Evolutionary conservation across 371 early-diverging fungal genomes (phyloP).

Genomic region (Mucor mucedo): DNA sequence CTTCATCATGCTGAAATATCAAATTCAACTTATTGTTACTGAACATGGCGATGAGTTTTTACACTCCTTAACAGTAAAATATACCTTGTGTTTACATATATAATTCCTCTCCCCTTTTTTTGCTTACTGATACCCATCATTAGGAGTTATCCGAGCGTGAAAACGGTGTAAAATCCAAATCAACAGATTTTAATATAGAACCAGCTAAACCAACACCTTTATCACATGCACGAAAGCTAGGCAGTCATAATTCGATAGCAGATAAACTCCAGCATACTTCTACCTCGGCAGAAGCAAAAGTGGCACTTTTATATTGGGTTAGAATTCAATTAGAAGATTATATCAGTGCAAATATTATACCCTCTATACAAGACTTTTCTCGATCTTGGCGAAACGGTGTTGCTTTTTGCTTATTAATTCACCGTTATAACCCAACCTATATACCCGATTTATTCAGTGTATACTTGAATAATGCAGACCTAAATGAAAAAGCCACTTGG

Average conservation of each 20-base stretch:
- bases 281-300: conserved; percentile 53
- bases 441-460: conserved; percentile 63
- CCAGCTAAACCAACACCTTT: conserved; percentile 10
- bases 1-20: conserved; percentile 78
- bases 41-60: conserved; percentile 51
- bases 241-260: conserved; percentile 23
- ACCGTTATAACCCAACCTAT: conserved; percentile 68
- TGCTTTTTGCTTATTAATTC: conserved; percentile 74
- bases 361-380: conserved; percentile 69
- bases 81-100: conserved; percentile 3
- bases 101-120: not conserved
- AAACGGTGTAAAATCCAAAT: conserved; percentile 22
- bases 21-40: conserved; percentile 60
- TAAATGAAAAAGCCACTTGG: conserved; percentile 44
- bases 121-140: not conserved
- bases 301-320: conserved; percentile 74
- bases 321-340: conserved; percentile 69
- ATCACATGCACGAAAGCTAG: conserved; percentile 19
- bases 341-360: conserved; percentile 58
- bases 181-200: conserved; percentile 24
- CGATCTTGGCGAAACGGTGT: conserved; percentile 76
- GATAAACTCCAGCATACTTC: conserved; percentile 25
- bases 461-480: conserved; percentile 26
- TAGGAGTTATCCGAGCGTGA: conserved; percentile 30
- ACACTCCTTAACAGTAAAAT: conserved; percentile 36